A percentile compares a stretch with the other conserved stretches of the same genome.
These are phyloP conservation scores for Suillus cothurnatus DNA, from an alignment of 768 basidiomycete species.

Conservation along the genomic window DNA sequence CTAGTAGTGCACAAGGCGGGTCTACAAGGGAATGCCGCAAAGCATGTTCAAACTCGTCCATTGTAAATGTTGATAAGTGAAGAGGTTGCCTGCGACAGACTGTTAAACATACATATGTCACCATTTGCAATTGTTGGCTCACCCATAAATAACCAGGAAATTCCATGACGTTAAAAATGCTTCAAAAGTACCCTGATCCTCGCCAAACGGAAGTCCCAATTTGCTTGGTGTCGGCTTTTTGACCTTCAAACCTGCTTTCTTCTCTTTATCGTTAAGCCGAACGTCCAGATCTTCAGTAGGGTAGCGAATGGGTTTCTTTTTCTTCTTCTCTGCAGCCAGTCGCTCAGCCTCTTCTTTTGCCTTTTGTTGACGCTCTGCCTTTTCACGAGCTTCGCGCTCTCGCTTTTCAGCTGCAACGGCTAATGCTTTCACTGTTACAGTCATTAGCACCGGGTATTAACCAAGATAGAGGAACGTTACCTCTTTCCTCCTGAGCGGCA, in stretches of 20 bases:
- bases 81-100: conserved; percentile 69
- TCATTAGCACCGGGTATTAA: conserved; percentile 12
- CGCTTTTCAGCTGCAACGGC: conserved; percentile 55
- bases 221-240: conserved; percentile 68
- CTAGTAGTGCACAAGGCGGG: conserved; percentile 72
- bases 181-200: conserved; percentile 69
- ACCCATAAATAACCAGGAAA: conserved; percentile 94
- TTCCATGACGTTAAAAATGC: conserved; percentile 91
- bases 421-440: conserved; percentile 29
- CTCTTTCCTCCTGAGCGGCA: conserved; percentile 73
- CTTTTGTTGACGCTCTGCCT: conserved; percentile 63
- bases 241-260: conserved; percentile 71
- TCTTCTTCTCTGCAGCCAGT: conserved; percentile 76
- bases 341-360: conserved; percentile 73
- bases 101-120: conserved; percentile 5
- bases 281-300: conserved; percentile 93
- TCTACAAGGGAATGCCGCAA: conserved; percentile 75
- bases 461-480: conserved; percentile 37
- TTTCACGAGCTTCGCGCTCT: conserved; percentile 71
- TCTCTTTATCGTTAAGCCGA: conserved; percentile 77
- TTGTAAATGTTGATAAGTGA: conserved; percentile 82
- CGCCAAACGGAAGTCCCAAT: conserved; percentile 67
- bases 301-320: conserved; percentile 89
- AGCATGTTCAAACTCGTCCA: conserved; percentile 92
- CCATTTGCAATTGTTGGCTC: conserved; percentile 26